Conservation (phyloP, 371 early-diverging fungal genomes). For the Mortierella sp. region DNA sequence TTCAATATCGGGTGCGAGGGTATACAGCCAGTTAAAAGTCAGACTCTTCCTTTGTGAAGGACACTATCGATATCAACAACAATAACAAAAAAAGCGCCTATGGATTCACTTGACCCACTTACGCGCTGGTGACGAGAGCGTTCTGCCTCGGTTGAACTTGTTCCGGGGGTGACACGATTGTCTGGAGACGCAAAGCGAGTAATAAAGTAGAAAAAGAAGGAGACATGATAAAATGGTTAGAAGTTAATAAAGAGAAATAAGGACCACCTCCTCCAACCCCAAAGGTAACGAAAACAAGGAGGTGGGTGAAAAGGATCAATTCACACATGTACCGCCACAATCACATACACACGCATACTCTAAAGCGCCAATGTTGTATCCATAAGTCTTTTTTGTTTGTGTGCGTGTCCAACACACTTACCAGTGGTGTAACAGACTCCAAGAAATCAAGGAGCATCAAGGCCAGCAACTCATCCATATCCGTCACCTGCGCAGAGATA, state of each 20-base stretch:
- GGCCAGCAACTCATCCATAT: slow-evolving; percentile 18
- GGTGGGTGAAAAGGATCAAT: background rate
- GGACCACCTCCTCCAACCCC: background rate
- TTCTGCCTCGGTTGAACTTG: slow-evolving; percentile 27
- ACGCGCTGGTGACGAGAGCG: slow-evolving; percentile 40
- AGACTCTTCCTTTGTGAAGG: no score
- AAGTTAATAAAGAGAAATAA: background rate
- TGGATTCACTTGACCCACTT: slow-evolving; percentile 8
- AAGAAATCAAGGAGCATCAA: slow-evolving; percentile 20
- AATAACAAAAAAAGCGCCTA: background rate
- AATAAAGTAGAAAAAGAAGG: background rate
- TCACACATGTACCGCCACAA: background rate
- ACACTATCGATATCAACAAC: background rate
- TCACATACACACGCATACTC: background rate
- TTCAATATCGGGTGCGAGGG: background rate
- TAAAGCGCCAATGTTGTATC: background rate
- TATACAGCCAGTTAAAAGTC: no score
- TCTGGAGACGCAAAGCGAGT: slow-evolving; percentile 14
- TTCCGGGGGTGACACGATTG: slow-evolving; percentile 36
- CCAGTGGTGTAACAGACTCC: slow-evolving; percentile 30
- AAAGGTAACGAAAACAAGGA: background rate
- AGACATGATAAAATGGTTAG: background rate
- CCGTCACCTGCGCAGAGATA: slow-evolving; percentile 28
- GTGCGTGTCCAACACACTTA: background rate
- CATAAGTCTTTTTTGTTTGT: background rate